Base-by-base conservation (phyloP, 805 yeast genomes). In the Brettanomyces custersianus region DNA sequence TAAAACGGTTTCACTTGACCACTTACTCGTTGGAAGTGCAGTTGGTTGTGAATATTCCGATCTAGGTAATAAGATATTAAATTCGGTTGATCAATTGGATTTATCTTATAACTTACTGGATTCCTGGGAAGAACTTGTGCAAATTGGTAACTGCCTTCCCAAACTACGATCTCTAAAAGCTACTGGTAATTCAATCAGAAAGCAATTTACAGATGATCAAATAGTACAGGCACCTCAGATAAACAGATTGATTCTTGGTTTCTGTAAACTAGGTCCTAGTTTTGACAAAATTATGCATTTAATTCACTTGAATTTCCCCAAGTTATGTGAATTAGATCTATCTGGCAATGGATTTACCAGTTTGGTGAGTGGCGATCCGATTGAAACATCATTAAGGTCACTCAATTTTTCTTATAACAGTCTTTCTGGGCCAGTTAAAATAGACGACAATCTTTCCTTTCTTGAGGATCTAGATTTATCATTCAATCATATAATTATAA, bases 101-200 rank as follows among this genome's bases (percentile, higher is more conserved):
- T 44, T 86, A 33, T 68, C 85, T 10, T 71, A 58, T 49, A 80
- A 84, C 50, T 54, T 81, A 33, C 53, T 84, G 28, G 48, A 50
- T 16, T 56, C 63, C 35, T 48, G 77, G 40, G 37, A 48, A 1
- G 58, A 53, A 1, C 48, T 80, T 0, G 47, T 64, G 35, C 42
- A 47, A 2, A 52, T 79, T 11, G 40, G 69, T 0, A 36, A 44
- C 3, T 38, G 46, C 3, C 41, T 77, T 22, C 62, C 67, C 0
- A 39, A 41, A 0, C 42, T 85, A 5, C 40, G 46, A 17, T 49
- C 52, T 2, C 43, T 84, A 22, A 64, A 69, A 29, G 45, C 82
- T 30, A 77, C 74, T 38, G 83, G 83, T 0, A 76, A 75, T 44
- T 48, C 67, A 34, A 63, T 75, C 31, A 33, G n/a, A 2, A 18